Evolutionary conservation across 192 early-diverging fungal genomes (phyloP).

Genomic region (Podila horticola): DNA sequence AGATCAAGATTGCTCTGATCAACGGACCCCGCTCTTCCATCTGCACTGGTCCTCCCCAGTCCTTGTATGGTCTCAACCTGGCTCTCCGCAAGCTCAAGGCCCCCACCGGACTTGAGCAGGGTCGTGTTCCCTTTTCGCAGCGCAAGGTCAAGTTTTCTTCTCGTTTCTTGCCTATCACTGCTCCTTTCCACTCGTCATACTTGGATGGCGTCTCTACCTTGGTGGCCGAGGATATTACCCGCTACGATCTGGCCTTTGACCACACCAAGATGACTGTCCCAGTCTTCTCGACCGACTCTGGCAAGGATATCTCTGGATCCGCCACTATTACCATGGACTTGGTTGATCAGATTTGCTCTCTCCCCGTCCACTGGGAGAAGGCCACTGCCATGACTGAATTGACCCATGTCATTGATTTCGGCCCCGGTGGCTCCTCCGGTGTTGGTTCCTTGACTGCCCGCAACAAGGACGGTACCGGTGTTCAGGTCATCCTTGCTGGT

Average conservation of each 20-base stretch:
- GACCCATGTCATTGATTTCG: slow-evolving; percentile 96
- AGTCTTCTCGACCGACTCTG: slow-evolving; percentile 84
- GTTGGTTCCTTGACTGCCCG: slow-evolving; percentile 86
- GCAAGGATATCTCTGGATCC: slow-evolving; percentile 76
- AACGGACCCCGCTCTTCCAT: slow-evolving; percentile 93
- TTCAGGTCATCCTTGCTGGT: slow-evolving; percentile 73
- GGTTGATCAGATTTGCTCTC: slow-evolving; percentile 75
- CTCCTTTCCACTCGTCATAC: slow-evolving; percentile 92
- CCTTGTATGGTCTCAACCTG: slow-evolving; percentile 91
- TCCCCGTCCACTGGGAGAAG: slow-evolving; percentile 81
- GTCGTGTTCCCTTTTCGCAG: slow-evolving; percentile 87
- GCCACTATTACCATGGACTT: slow-evolving; percentile 71
- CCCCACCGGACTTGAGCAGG: slow-evolving; percentile 84
- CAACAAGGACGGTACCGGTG: slow-evolving; percentile 90
- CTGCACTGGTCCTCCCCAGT: slow-evolving; percentile 90
- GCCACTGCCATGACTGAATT: slow-evolving; percentile 65
- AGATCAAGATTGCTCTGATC: slow-evolving; percentile 86
- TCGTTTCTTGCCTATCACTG: slow-evolving; percentile 92
- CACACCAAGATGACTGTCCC: slow-evolving; percentile 75
- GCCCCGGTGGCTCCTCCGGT: slow-evolving; percentile 85
- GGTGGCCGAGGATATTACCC: slow-evolving; percentile 75
- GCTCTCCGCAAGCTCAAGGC: slow-evolving; percentile 94
- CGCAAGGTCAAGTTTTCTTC: slow-evolving; percentile 91
- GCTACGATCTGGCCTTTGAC: slow-evolving; percentile 70
- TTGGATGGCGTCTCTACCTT: slow-evolving; percentile 70